Evolutionary conservation across 345 rosid genomes (phyloP), one percentile per base, ranked within the genome.

Genomic region (Syzygium grande): DNA sequence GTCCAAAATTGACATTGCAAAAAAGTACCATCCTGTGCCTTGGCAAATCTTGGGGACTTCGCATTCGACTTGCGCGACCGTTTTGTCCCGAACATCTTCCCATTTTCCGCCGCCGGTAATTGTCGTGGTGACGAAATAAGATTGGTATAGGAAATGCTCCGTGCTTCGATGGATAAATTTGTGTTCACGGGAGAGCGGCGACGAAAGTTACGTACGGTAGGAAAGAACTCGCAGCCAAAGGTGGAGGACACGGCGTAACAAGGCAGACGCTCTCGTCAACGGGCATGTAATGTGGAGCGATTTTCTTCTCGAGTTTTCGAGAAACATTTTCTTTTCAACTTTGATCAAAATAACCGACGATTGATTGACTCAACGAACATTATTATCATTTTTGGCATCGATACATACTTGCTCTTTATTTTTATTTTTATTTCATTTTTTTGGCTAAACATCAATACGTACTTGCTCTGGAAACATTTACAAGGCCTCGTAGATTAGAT

Each of bases 101-200:
- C 1, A 17, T 30, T 65, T 30, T 65, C 43, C n/a, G 29, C 2
- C 2, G 0, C 1, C 29, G 22, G 21, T 29, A 30, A 65, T 9
- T 3, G 16, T 15, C 22, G 4, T 0, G 12, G 2, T 30, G 30
- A 65, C n/a, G n/a, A n/a, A 14, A 14, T 63, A 2, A 14, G n/a
- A 16, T 3, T 2, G 5, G 3, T 8, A 0, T 2, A 3, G 41
- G 2, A 14, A 13, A 13, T 63, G 14, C 14, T 29, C 14, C 4
- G 38, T 2, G 21, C 14, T 63, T 16, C 5, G 19, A 29, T 34
- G 0, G 3, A 2, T 63, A 63, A 63, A 63, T 63, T 27, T 58
- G 11, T 1, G 14, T 11, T 58, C 63, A 23, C n/a, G 6, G 63
- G 21, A 61, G 59, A 55, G 59, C 58, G 9, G 58, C 11, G 16